Evolutionary conservation across 148 eudicot species (phyloP), one percentile per base, ranked within the genome.

Genomic region (Selenicereus undatus): DNA sequence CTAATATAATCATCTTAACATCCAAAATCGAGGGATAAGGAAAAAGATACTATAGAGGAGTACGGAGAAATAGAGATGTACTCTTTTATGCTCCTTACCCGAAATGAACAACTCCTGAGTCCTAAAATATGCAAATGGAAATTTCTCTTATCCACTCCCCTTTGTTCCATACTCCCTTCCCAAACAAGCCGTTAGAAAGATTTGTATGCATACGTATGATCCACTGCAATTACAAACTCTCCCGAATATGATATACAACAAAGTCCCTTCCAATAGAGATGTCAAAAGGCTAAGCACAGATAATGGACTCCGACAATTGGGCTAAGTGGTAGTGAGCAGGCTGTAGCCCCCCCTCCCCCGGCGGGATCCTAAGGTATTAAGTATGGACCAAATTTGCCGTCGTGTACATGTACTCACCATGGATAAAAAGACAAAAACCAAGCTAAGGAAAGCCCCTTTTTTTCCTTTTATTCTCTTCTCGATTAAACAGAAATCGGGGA

Each of bases 341-440:
- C 17, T 36, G 12, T 51, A 52, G 56, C n/a, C 20, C 17, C 71
- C 56, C 30, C 29, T 29, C 10, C 20, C 36, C n/a, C 22, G 8
- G 8, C 5, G 8, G 8, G 8, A 1, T 22, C 58, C 36, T 7
- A 7, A 58, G 30, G 68, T 21, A 22, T 29, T 18, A 52, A 12
- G n/a, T 27, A 22, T 72, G 7, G 36, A 69, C 22, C 76, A 79
- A 79, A 70, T 64, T n/a, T 64, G 14, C n/a, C 7, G 30, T 24
- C 81, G 26, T 54, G 48, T 26, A 80, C 54, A 73, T 54, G 52
- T 72, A 24, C 18, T 72, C 77, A 73, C 45, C 71, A 60, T 39
- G 54, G 45, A 42, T 27, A 39, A 21, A 54, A 54, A 26, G 35
- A 51, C 30, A 2, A 27, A 72, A 42, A 10, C 14, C 26, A 73